Base-by-base conservation (phyloP, 164 flowering plant genomes). In the Liriodendron chinense region DNA sequence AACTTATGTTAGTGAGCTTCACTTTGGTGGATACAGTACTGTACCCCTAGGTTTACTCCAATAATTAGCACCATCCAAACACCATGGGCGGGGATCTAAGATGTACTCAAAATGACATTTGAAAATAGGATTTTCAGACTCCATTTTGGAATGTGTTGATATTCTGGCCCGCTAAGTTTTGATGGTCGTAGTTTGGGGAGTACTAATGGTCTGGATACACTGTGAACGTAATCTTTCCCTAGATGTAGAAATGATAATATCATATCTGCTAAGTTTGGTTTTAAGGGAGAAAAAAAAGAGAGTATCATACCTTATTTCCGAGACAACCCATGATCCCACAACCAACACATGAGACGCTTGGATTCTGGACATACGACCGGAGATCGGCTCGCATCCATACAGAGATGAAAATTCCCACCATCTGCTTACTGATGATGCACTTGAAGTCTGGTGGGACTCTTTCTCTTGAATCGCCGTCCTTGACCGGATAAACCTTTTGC, bases 301-400 rank as follows among this genome's bases (percentile, higher is more conserved):
- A 34, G 43, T 34, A 34, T 2, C 23, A 22, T 22, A 90, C 97
- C 93, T 92, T 92, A 72, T 92, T 92, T 70, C 93, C 93, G 16
- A 92, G 83, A 81, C 90, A 86, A 28, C 94, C 93, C 91, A 92
- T 86, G 84, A 90, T 80, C 74, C 97, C 97, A 82, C 94, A 89
- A 13, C 94, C 93, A 2, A 92, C 88, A 56, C 93, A 88, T 2
- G 94, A 90, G 69, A 90, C 91, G 57, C 84, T 85, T 14, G 85
- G 85, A 78, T 85, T 78, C 47, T 77, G 75, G 75, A 92, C 69
- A 73, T 78, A 83, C 7, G 76, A 80, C 61, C 78, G 78, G 50
- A 90, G 87, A 47, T 77, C 80, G 21, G 71, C 84, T 67, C 91
- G 75, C 34, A 85, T 83, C 97, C 97, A 92, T 24, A 90, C 84